Evolutionary conservation across 2,329 filamentous ascomycete species (phyloP), one percentile per base, ranked within the genome.

Genomic region (Ophiocordyceps camponoti-floridani): DNA sequence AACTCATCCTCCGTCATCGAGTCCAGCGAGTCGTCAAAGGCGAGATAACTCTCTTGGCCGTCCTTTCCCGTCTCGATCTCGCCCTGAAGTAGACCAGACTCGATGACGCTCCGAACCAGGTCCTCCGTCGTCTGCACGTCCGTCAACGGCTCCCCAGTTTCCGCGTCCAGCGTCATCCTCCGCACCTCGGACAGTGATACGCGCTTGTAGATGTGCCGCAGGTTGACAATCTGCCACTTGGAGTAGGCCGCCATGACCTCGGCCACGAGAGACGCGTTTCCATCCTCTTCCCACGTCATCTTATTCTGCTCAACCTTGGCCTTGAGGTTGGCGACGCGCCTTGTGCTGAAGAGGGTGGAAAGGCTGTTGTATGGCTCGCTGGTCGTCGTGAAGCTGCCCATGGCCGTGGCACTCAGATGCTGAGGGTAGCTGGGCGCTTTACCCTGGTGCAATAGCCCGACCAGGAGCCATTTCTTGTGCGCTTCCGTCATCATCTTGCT

Each of bases 401-500:
- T 64, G 1, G 76, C 70, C 18, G 63, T 59, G 2, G 59, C 47
- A 43, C 71, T 68, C 8, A 74, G 72, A 42, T 74, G 72, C 37
- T 69, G 65, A 1, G 84, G 82, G 10, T 76, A 56, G 0, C 61
- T 52, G 2, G 66, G 63, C 4, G 67, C 66, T 53, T 68, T 74
- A 51, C 87, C 88, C 44, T 78, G 66, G 7, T 75, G 68, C 16
- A 98, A 65, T 45, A 95, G 69, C 44, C 78, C 77, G 10, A 87
- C 72, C 14, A 98, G 65, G 9, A 93, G 58, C 83, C 86, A 95
- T 61, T 89, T 93, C 64, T 89, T 93, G 67, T 94, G 89, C 6
- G 85, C 84, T 51, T 94, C 86, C 4, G 83, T 69, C 82, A 91
- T 91, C 43, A 93, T 70, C 57, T 78, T 80, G 59, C 81, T 89